Evolutionary conservation across 805 yeast genomes (phyloP).

Genomic region (Metschnikowia borealis): DNA sequence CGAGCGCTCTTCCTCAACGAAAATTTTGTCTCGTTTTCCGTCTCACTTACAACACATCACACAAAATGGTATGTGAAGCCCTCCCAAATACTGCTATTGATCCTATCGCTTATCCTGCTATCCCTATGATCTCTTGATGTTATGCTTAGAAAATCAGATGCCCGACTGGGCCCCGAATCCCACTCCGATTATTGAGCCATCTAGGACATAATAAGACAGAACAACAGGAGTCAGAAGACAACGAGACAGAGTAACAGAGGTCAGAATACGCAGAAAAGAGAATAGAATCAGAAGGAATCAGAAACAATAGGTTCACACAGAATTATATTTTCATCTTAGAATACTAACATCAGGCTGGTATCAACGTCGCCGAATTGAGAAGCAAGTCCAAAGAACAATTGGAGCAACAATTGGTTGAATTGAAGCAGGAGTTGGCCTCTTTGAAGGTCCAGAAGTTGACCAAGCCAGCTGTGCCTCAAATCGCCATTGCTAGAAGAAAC

Average conservation of each 20-base stretch:
- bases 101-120: too few relatives aligned
- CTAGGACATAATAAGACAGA: too few relatives aligned
- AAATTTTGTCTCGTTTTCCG: constrained; percentile 17
- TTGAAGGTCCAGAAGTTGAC: constrained; percentile 94
- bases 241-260: too few relatives aligned
- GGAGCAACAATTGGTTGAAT: constrained; percentile 88
- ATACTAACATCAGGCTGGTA: constrained; percentile 62
- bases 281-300: too few relatives aligned
- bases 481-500: constrained; percentile 95
- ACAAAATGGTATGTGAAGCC: constrained; percentile 20
- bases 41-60: constrained; percentile 15
- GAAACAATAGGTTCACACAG: not conserved
- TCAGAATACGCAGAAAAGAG: too few relatives aligned
- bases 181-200: too few relatives aligned
- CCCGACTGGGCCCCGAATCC: too few relatives aligned
- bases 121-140: too few relatives aligned
- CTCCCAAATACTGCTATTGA: not conserved
- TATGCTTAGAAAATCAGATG: too few relatives aligned
- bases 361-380: constrained; percentile 95
- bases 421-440: constrained; percentile 93
- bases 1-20: constrained; percentile 10
- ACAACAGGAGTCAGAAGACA: too few relatives aligned
- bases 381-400: constrained; percentile 96
- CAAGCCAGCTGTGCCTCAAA: constrained; percentile 91
- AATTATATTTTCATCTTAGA: not conserved